These are phyloP conservation scores for Penicillium sp. DNA, from an alignment of 2,329 filamentous ascomycete genomes.

Conservation along the genomic window DNA sequence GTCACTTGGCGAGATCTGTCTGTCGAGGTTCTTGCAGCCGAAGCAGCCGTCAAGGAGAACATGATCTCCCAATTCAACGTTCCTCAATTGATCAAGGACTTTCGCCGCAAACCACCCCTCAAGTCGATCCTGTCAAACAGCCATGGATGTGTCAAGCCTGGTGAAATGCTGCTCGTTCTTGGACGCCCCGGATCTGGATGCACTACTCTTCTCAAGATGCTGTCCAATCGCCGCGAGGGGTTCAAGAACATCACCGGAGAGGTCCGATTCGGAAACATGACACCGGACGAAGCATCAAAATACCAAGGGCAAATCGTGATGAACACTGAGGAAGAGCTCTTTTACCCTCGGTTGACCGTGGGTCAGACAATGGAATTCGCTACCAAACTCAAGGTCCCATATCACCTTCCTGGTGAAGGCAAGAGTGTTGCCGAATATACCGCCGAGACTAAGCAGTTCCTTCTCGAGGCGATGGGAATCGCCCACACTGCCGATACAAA, in stretches of 20 bases:
- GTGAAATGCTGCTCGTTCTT: slow-evolving; percentile 71
- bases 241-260: slow-evolving; percentile 62
- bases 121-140: slow-evolving; percentile 66
- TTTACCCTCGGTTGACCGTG: slow-evolving; percentile 55
- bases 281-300: slow-evolving; percentile 43
- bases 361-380: slow-evolving; percentile 57
- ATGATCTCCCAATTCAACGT: slow-evolving; percentile 63
- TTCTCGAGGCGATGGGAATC: slow-evolving; percentile 61
- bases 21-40: slow-evolving; percentile 64
- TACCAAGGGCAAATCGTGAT: slow-evolving; percentile 62
- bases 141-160: slow-evolving; percentile 70
- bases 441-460: slow-evolving; percentile 53
- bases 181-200: slow-evolving; percentile 71
- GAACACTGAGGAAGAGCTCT: slow-evolving; percentile 57
- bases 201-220: slow-evolving; percentile 69
- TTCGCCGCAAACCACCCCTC: slow-evolving; percentile 58
- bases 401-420: slow-evolving; percentile 49
- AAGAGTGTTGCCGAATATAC: slow-evolving; percentile 51
- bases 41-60: slow-evolving; percentile 67
- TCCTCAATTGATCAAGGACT: slow-evolving; percentile 56
- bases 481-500: slow-evolving; percentile 64
- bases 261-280: slow-evolving; percentile 57
- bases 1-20: slow-evolving; percentile 67
- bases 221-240: slow-evolving; percentile 65
- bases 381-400: slow-evolving; percentile 60